Evolutionary conservation across 345 rosid species (phyloP).

Genomic region (Combretum micranthum): DNA sequence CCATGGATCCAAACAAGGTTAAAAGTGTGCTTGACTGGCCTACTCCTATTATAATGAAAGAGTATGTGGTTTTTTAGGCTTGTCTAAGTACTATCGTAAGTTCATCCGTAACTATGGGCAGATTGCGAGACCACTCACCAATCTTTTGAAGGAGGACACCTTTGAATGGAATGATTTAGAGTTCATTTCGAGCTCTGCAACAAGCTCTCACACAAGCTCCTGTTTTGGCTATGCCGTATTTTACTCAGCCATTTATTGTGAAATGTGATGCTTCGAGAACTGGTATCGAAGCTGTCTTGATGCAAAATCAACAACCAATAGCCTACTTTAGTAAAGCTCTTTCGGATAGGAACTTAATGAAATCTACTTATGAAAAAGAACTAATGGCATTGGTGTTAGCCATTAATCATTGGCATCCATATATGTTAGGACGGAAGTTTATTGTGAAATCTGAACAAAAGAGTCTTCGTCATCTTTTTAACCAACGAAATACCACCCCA

Average conservation of each 20-base stretch:
- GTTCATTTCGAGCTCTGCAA: neutral
- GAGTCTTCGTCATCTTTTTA: too few species aligned
- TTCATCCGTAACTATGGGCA: neutral
- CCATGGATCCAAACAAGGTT: too few species aligned
- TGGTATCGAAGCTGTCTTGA: too few species aligned
- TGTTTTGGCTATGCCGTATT: neutral
- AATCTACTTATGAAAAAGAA: too few species aligned
- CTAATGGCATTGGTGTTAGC: too few species aligned
- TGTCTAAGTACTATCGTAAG: neutral
- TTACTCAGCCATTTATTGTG: neutral
- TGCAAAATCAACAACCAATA: too few species aligned
- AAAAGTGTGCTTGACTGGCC: neutral
- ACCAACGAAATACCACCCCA: neutral
- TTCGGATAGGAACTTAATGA: too few species aligned
- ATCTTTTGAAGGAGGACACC: neutral
- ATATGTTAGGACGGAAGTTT: too few species aligned
- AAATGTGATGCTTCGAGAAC: conserved; percentile 6
- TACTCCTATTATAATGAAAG: too few species aligned
- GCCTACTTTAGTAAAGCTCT: too few species aligned
- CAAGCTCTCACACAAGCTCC: neutral
- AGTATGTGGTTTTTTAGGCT: neutral
- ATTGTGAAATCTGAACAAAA: too few species aligned
- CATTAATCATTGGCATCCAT: too few species aligned
- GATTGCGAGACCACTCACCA: neutral
- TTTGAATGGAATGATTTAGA: neutral